Conservation (phyloP, 768 basidiomycete genomes). For the Psilocybe sp. region DNA sequence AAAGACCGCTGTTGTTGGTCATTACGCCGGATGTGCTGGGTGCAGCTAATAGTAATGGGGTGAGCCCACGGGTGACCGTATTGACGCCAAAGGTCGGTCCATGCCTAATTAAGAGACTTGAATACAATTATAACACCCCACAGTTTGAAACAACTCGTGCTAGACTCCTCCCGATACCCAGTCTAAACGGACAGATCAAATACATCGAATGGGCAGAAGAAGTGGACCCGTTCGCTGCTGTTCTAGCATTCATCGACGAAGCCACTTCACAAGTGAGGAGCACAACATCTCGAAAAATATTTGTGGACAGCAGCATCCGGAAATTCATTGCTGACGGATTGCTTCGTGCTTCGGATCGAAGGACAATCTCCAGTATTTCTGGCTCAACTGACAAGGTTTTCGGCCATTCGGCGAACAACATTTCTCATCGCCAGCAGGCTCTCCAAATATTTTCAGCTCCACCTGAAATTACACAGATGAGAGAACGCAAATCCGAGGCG, state of each 20-base stretch:
- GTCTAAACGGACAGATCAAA: slow-evolving; percentile 30
- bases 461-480: slow-evolving; percentile 50
- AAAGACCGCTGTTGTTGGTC: slow-evolving; percentile 74
- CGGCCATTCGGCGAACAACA: slow-evolving; percentile 20
- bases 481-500: slow-evolving; percentile 71
- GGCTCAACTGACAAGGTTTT: not conserved
- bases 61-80: slow-evolving; percentile 48
- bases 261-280: not conserved
- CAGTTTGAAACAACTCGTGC: slow-evolving; percentile 75
- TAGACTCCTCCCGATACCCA: slow-evolving; percentile 52
- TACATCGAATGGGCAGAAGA: slow-evolving; percentile 69
- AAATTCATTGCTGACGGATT: slow-evolving; percentile 68
- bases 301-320: slow-evolving; percentile 58
- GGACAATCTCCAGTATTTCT: not conserved
- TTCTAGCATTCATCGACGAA: slow-evolving; percentile 23
- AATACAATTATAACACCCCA: not conserved
- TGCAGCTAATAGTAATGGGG: slow-evolving; percentile 3
- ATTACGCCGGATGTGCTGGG: slow-evolving; percentile 40
- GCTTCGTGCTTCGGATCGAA: slow-evolving; percentile 30
- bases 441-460: slow-evolving; percentile 46
- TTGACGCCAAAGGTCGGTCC: slow-evolving; percentile 56
- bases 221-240: slow-evolving; percentile 59
- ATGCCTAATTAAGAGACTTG: not conserved
- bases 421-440: slow-evolving; percentile 1
- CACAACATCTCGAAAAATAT: slow-evolving; percentile 35